Percentiles rank a stretch among this genome's conserved stretches.
Conservation (phyloP, 2,329 filamentous ascomycete species). For the Aspergillus carbonarius region DNA sequence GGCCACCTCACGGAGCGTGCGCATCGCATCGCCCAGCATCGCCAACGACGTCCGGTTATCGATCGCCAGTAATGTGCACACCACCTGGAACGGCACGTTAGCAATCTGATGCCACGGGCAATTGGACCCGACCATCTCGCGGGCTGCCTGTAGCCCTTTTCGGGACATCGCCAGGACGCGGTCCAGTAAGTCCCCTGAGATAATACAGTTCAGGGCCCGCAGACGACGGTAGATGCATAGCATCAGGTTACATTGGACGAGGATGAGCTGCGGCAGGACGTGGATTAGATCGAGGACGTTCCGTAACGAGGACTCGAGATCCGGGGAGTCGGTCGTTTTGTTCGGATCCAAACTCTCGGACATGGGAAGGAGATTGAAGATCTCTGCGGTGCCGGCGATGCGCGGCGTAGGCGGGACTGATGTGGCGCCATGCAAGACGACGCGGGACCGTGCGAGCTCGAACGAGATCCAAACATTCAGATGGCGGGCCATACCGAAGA, state of each 20-base stretch:
- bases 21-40: conserved; percentile 54
- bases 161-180: conserved; percentile 48
- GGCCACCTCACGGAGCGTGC: conserved; percentile 44
- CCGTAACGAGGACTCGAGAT: conserved; percentile 46
- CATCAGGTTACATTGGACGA: conserved; percentile 56
- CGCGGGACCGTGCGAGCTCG: conserved; percentile 57
- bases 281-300: conserved; percentile 44
- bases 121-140: conserved; percentile 45
- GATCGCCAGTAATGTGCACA: conserved; percentile 57
- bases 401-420: conserved; percentile 41
- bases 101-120: conserved; percentile 61
- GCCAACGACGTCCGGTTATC: conserved; percentile 52
- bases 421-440: conserved; percentile 49
- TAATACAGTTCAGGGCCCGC: conserved; percentile 50
- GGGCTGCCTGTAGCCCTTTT: conserved; percentile 50
- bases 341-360: conserved; percentile 57
- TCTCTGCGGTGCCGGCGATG: conserved; percentile 47
- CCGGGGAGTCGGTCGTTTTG: conserved; percentile 40
- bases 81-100: conserved; percentile 60
- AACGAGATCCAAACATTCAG: conserved; percentile 62
- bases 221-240: conserved; percentile 58
- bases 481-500: conserved; percentile 56
- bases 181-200: conserved; percentile 46
- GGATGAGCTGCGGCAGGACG: conserved; percentile 44
- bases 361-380: conserved; percentile 54